Evolutionary conservation across 2,329 filamentous ascomycete species (phyloP).

Genomic region (Scedosporium dehoogii): DNA sequence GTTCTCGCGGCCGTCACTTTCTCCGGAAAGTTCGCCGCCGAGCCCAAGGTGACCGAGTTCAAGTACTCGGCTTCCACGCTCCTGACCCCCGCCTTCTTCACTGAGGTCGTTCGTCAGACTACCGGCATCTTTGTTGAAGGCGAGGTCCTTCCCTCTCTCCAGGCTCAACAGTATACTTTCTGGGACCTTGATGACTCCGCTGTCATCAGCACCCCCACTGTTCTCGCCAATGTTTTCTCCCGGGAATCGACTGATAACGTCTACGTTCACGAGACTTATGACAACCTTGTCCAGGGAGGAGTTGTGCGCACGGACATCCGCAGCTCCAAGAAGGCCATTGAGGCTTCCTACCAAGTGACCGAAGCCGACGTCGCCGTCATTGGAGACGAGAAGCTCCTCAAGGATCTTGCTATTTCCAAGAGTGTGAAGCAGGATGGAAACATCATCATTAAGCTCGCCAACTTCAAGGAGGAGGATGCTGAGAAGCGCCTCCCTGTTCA

Average conservation of each 20-base stretch:
- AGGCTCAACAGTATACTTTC: constrained; percentile 79
- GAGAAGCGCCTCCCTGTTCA: constrained; percentile 72
- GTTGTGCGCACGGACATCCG: constrained; percentile 76
- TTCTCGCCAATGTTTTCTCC: constrained; percentile 51
- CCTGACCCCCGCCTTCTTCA: constrained; percentile 45
- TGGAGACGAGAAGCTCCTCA: constrained; percentile 69
- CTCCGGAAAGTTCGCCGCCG: constrained; percentile 52
- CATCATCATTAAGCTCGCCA: constrained; percentile 65
- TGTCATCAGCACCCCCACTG: constrained; percentile 53
- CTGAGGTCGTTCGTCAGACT: constrained; percentile 36
- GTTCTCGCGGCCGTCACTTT: constrained; percentile 80
- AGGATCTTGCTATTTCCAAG: constrained; percentile 64
- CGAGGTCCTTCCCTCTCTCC: constrained; percentile 32
- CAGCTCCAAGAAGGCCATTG: constrained; percentile 70
- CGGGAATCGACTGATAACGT: constrained; percentile 59
- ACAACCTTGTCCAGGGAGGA: constrained; percentile 64
- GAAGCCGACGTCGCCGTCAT: constrained; percentile 72
- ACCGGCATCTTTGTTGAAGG: constrained; percentile 39
- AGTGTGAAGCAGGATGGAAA: constrained; percentile 61
- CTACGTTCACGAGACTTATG: constrained; percentile 51
- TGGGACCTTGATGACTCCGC: constrained; percentile 78
- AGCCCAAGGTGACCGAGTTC: constrained; percentile 64
- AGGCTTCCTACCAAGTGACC: constrained; percentile 73
- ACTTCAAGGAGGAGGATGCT: constrained; percentile 76
- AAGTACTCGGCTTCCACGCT: constrained; percentile 71